Percentiles rank a stretch among this genome's conserved stretches.
Evolutionary conservation across 148 eudicot genomes (phyloP).

Genomic region (Polygonum maritimum): DNA sequence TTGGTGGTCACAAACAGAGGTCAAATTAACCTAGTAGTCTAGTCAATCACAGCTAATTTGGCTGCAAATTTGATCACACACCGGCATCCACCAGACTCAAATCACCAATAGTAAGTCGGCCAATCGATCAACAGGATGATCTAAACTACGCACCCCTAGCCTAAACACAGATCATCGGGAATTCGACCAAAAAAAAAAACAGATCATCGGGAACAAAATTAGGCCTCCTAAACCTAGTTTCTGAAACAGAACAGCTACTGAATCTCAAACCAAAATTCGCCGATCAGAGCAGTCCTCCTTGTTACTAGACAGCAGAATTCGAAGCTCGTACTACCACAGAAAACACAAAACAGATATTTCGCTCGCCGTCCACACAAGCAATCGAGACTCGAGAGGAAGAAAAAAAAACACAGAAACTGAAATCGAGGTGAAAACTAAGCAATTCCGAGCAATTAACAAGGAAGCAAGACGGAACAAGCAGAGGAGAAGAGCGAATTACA

Average conservation of each 20-base stretch:
- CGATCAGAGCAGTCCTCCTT: background rate
- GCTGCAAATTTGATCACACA: background rate
- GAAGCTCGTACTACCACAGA: background rate
- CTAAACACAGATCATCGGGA: background rate
- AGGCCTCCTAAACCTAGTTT: constrained; percentile 1
- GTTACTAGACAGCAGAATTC: background rate
- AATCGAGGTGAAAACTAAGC: background rate
- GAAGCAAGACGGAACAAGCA: background rate
- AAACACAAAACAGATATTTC: background rate
- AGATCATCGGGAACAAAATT: background rate
- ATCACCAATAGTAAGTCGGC: background rate
- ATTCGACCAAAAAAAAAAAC: no score
- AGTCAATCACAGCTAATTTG: background rate
- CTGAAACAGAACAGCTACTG: background rate
- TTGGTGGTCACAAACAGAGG: background rate
- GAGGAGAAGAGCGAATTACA: background rate
- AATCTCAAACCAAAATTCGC: background rate
- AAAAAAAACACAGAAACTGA: background rate
- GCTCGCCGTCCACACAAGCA: background rate
- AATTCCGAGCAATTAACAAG: background rate
- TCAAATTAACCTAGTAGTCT: background rate
- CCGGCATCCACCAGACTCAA: background rate
- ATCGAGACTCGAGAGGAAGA: background rate
- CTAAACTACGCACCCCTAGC: background rate
- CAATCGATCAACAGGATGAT: background rate